Conservation (phyloP, 2,329 filamentous ascomycete genomes). For the Penicillium crustosum region DNA sequence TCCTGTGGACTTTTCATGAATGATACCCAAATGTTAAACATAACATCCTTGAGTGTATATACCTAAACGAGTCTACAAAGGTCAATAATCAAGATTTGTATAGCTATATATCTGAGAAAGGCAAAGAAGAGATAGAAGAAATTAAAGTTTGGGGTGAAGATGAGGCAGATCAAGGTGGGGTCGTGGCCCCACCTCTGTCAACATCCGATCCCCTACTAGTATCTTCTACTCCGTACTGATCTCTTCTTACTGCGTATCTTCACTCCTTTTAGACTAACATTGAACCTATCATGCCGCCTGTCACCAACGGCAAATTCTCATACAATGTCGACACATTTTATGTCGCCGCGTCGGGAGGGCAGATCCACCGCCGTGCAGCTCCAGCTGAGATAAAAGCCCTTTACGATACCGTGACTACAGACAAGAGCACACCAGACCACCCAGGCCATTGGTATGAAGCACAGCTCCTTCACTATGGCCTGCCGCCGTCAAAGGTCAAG, state of each 20-base stretch:
- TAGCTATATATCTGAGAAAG: not conserved
- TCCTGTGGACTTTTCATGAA: slow-evolving; percentile 42
- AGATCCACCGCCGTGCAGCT: slow-evolving; percentile 50
- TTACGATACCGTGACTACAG: slow-evolving; percentile 32
- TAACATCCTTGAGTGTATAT: not conserved
- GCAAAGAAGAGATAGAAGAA: not conserved
- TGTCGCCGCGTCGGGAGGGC: slow-evolving; percentile 43
- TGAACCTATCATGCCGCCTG: slow-evolving; percentile 21
- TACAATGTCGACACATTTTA: slow-evolving; percentile 49
- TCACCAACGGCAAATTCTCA: slow-evolving; percentile 43
- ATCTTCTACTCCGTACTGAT: no score
- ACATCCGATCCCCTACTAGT: not conserved
- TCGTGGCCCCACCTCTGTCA: not conserved
- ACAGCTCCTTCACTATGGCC: slow-evolving; percentile 63
- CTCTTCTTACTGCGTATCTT: not conserved
- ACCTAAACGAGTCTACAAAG: not conserved
- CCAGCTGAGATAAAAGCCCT: slow-evolving; percentile 48
- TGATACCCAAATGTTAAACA: not conserved
- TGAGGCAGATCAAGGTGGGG: not conserved
- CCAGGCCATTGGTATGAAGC: slow-evolving; percentile 64
- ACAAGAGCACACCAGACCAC: slow-evolving; percentile 44
- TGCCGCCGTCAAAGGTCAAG: slow-evolving; percentile 59
- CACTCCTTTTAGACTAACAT: not conserved
- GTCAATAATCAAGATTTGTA: not conserved
- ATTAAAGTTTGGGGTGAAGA: not conserved